These are phyloP conservation scores for Cryphonectria japonica DNA, from an alignment of 2,329 filamentous ascomycete species.

Conservation along the genomic window DNA sequence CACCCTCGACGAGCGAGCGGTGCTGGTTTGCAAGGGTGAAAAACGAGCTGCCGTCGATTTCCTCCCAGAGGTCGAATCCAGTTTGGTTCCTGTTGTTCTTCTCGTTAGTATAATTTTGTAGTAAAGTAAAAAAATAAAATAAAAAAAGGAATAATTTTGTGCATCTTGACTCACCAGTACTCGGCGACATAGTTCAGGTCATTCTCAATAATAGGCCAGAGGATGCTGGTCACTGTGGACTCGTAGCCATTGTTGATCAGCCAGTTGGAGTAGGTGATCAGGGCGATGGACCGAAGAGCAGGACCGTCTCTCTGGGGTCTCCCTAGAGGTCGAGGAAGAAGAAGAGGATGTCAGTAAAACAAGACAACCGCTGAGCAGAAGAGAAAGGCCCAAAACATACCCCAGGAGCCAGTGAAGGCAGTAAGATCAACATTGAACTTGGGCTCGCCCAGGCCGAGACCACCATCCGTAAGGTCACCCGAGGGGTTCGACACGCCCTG, in stretches of 20 bases:
- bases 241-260: constrained; percentile 68
- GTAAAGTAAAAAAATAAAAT: not conserved
- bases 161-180: constrained; percentile 57
- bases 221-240: constrained; percentile 54
- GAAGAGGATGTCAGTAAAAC: constrained; percentile 7
- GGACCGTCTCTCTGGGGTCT: constrained; percentile 82
- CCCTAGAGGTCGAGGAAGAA: constrained; percentile 42
- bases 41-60: constrained; percentile 76
- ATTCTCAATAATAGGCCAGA: constrained; percentile 77
- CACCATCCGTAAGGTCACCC: constrained; percentile 56
- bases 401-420: constrained; percentile 71
- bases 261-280: constrained; percentile 75
- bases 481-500: constrained; percentile 73
- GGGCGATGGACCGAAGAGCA: constrained; percentile 72
- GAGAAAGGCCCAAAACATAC: constrained; percentile 32
- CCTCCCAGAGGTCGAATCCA: constrained; percentile 83
- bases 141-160: not conserved
- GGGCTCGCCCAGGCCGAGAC: constrained; percentile 66
- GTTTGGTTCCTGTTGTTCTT: constrained; percentile 55
- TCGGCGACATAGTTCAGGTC: constrained; percentile 76
- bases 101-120: not conserved
- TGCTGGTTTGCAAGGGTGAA: constrained; percentile 75
- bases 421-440: constrained; percentile 71
- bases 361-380: not conserved
- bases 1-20: constrained; percentile 71